phyloP scores from a whole-genome alignment of 1,284 basidiomycete genomes.

The Wallemia hederae region DNA sequence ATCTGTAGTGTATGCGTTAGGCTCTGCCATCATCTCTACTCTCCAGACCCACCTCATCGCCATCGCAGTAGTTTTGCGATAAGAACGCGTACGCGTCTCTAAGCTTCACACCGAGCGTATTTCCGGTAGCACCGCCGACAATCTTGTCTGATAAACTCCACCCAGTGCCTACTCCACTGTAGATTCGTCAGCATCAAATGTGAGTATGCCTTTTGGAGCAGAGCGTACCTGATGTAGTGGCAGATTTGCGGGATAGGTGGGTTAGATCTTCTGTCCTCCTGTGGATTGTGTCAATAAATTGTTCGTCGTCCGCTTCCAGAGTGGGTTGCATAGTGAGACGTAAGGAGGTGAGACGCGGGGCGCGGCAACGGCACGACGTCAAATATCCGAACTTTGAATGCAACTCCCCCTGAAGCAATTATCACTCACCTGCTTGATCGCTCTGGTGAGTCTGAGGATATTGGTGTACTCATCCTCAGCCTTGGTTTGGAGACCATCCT shows the following conservation, averaged over 20 bases:
- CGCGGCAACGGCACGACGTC: too few relatives aligned
- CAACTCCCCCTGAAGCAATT: too few relatives aligned
- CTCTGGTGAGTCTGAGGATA: background rate
- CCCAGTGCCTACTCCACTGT: background rate
- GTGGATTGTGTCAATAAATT: too few relatives aligned
- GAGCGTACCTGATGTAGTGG: background rate
- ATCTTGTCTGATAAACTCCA: background rate
- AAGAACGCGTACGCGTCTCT: constrained; percentile 6
- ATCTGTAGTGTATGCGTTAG: background rate
- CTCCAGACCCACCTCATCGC: constrained; percentile 4
- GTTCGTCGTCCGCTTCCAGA: too few relatives aligned
- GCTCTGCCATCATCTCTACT: background rate
- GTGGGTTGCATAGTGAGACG: too few relatives aligned
- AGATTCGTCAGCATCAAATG: background rate
- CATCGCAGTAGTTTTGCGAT: constrained; percentile 5
- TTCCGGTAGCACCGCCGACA: constrained; percentile 3
- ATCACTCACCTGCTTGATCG: background rate
- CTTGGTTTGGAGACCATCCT: background rate
- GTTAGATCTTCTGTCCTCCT: background rate
- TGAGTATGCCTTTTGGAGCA: background rate
- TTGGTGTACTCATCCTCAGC: background rate
- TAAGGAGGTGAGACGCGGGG: too few relatives aligned
- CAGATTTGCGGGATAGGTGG: background rate
- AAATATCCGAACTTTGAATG: too few relatives aligned
- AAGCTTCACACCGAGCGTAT: constrained; percentile 4